These are phyloP conservation scores for Neoboletus brunneissimus DNA, from an alignment of 768 basidiomycete species.

Conservation along the genomic window DNA sequence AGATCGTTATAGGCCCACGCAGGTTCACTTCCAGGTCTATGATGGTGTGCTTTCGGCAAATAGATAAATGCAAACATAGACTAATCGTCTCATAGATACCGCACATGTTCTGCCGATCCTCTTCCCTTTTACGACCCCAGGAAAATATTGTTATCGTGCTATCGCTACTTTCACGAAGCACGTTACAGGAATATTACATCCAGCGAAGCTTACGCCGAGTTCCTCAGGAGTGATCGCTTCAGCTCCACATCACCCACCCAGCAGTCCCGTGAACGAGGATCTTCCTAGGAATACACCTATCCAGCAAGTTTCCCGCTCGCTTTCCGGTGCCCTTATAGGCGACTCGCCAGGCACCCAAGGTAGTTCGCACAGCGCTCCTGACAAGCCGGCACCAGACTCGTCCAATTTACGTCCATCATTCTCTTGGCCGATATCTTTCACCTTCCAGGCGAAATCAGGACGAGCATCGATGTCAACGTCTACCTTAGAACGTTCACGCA, in stretches of 20 bases:
- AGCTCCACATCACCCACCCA: not conserved
- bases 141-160: slow-evolving; percentile 76
- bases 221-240: slow-evolving; percentile 8
- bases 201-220: slow-evolving; percentile 9
- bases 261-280: slow-evolving; percentile 6
- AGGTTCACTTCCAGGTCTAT: slow-evolving; percentile 91
- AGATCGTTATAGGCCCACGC: slow-evolving; percentile 53
- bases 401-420: slow-evolving; percentile 5
- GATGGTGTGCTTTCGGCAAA: slow-evolving; percentile 53
- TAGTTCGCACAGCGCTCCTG: not conserved
- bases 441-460: slow-evolving; percentile 17
- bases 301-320: not conserved
- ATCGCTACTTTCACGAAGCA: slow-evolving; percentile 70
- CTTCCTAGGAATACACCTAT: not conserved
- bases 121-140: slow-evolving; percentile 74
- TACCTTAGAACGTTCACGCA: slow-evolving; percentile 10
- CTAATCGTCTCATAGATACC: slow-evolving; percentile 43
- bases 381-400: not conserved
- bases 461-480: slow-evolving; percentile 14
- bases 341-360: not conserved
- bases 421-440: slow-evolving; percentile 13
- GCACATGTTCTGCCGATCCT: slow-evolving; percentile 73
- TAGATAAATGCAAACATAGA: slow-evolving; percentile 13
- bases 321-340: not conserved
- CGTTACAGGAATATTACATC: slow-evolving; percentile 48